Conservation (phyloP, 2,329 filamentous ascomycete species). For the Pestalotiopsis fici region DNA sequence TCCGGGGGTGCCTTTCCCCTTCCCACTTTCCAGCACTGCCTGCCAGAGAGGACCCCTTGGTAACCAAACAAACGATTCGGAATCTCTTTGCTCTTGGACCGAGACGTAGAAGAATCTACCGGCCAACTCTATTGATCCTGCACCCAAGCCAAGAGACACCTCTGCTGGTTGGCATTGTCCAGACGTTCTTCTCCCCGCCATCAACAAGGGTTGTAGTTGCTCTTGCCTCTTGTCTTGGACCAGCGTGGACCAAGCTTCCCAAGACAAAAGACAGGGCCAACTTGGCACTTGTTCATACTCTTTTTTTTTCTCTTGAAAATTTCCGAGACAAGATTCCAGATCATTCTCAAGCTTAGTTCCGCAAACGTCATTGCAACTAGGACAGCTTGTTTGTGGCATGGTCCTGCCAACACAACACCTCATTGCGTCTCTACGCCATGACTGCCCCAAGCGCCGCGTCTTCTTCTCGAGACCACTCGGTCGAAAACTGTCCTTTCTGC, state of each 20-base stretch:
- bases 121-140: too few species aligned
- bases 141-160: too few species aligned
- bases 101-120: too few species aligned
- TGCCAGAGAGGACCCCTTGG: neutral
- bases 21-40: neutral
- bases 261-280: too few species aligned
- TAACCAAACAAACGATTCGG: neutral
- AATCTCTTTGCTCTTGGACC: too few species aligned
- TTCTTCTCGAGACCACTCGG: conserved; percentile 9
- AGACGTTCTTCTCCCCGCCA: too few species aligned
- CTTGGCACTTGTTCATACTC: too few species aligned
- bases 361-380: neutral
- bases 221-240: too few species aligned
- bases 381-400: neutral
- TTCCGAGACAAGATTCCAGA: neutral
- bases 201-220: too few species aligned
- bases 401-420: neutral
- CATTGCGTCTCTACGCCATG: neutral
- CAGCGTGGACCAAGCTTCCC: too few species aligned
- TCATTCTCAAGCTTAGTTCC: neutral
- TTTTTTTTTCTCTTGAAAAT: too few species aligned
- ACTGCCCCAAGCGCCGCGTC: neutral
- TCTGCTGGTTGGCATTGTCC: too few species aligned
- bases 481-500: conserved; percentile 39
- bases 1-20: neutral